phyloP scores from a whole-genome alignment of 2,329 filamentous ascomycete species.

The Fusarium redolens region DNA sequence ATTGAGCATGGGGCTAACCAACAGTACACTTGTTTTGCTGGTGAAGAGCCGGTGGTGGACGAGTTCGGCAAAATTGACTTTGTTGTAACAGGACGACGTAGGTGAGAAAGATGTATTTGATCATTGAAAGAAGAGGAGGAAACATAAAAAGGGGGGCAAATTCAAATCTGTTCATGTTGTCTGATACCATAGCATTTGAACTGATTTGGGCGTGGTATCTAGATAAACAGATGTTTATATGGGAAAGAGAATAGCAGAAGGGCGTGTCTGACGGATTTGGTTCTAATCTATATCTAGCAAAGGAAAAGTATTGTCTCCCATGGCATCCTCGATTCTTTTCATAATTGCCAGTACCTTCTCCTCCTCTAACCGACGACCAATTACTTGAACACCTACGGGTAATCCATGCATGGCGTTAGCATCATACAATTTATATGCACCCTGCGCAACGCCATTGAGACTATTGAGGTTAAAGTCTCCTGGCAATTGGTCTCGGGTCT shows the following conservation, averaged over 20 bases:
- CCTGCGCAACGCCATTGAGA: constrained; percentile 82
- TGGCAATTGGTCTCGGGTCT: constrained; percentile 73
- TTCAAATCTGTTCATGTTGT: not conserved
- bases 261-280: not conserved
- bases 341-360: constrained; percentile 88
- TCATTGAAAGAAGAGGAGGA: not conserved
- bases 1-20: constrained; percentile 28
- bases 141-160: not conserved
- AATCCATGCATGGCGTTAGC: constrained; percentile 85
- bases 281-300: constrained; percentile 60
- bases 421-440: constrained; percentile 89
- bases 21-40: constrained; percentile 3
- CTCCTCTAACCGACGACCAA: constrained; percentile 83
- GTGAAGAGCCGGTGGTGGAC: constrained; percentile 24
- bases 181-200: constrained; percentile 5
- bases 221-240: not conserved
- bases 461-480: constrained; percentile 67
- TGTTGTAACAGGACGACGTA: not conserved
- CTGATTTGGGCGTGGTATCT: not conserved
- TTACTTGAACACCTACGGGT: constrained; percentile 86
- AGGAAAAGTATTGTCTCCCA: constrained; percentile 68
- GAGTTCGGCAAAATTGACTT: constrained; percentile 37
- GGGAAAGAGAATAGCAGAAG: not conserved
- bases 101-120: not conserved
- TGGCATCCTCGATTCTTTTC: constrained; percentile 79